These are phyloP conservation scores for Xylariales sp. DNA, from an alignment of 2,329 filamentous ascomycete genomes.

Conservation along the genomic window DNA sequence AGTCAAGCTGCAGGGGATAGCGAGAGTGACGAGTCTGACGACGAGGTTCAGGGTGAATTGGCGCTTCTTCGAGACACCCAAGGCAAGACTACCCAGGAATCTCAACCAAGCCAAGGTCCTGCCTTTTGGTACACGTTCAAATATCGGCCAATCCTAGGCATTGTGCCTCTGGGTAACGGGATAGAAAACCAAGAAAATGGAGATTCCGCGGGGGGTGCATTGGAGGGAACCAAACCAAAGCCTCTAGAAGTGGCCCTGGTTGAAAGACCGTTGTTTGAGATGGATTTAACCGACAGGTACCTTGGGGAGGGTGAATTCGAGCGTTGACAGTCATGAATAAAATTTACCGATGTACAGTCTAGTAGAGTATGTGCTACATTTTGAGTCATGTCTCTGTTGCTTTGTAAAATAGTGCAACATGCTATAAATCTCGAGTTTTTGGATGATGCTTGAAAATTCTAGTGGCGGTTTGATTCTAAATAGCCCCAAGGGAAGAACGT, in stretches of 20 bases:
- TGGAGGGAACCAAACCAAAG: slow-evolving; percentile 39
- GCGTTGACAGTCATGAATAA: slow-evolving; percentile 20
- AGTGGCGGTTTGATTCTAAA: background rate
- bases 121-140: slow-evolving; percentile 86
- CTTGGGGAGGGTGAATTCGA: slow-evolving; percentile 64
- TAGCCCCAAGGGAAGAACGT: background rate
- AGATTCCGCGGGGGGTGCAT: slow-evolving; percentile 21
- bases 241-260: slow-evolving; percentile 85
- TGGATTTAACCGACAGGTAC: slow-evolving; percentile 80
- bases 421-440: background rate
- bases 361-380: background rate
- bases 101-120: slow-evolving; percentile 40
- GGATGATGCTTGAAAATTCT: background rate
- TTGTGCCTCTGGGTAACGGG: slow-evolving; percentile 59
- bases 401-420: background rate
- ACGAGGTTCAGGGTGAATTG: slow-evolving; percentile 50
- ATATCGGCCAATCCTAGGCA: slow-evolving; percentile 91
- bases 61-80: slow-evolving; percentile 47
- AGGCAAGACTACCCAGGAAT: slow-evolving; percentile 44
- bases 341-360: slow-evolving; percentile 11
- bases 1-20: slow-evolving; percentile 47
- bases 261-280: slow-evolving; percentile 86
- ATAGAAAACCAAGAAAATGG: slow-evolving; percentile 48
- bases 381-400: background rate
- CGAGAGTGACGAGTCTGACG: slow-evolving; percentile 51